Percentiles rank a stretch among this genome's conserved stretches.
These are phyloP conservation scores for Salvia rosmarinus DNA, from an alignment of 257 asterid genomes.

Conservation along the genomic window DNA sequence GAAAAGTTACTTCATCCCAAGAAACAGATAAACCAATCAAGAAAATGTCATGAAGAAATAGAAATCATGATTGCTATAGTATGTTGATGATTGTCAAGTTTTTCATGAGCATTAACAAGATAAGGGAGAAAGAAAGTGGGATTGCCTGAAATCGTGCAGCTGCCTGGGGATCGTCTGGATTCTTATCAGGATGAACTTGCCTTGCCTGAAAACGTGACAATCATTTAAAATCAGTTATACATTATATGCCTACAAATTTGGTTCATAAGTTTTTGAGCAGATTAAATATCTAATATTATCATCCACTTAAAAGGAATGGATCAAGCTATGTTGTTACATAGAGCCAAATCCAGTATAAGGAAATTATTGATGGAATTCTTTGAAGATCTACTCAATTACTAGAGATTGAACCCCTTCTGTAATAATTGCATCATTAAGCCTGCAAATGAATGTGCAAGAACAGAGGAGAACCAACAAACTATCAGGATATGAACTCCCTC, in stretches of 20 bases:
- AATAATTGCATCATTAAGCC: neutral
- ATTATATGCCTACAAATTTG: neutral
- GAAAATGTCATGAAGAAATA: neutral
- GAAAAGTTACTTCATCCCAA: neutral
- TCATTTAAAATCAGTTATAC: neutral
- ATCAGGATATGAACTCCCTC: neutral
- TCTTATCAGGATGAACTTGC: constrained; percentile 94
- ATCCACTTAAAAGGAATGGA: neutral
- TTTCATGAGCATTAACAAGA: neutral
- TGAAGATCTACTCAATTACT: neutral
- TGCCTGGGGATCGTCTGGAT: constrained; percentile 84
- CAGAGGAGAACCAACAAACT: neutral
- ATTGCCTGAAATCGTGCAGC: constrained; percentile 88
- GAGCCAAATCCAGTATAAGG: neutral
- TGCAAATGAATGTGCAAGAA: neutral
- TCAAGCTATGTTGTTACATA: neutral
- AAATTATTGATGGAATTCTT: neutral
- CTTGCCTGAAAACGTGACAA: constrained; percentile 58
- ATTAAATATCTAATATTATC: neutral
- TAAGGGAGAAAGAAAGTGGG: neutral
- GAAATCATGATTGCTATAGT: neutral
- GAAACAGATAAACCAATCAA: neutral
- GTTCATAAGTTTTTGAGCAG: neutral
- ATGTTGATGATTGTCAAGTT: too few species aligned
- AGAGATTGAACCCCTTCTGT: too few species aligned